These are phyloP conservation scores for Pezicula neosporulosa DNA, from an alignment of 2,329 filamentous ascomycete genomes.

Conservation along the genomic window DNA sequence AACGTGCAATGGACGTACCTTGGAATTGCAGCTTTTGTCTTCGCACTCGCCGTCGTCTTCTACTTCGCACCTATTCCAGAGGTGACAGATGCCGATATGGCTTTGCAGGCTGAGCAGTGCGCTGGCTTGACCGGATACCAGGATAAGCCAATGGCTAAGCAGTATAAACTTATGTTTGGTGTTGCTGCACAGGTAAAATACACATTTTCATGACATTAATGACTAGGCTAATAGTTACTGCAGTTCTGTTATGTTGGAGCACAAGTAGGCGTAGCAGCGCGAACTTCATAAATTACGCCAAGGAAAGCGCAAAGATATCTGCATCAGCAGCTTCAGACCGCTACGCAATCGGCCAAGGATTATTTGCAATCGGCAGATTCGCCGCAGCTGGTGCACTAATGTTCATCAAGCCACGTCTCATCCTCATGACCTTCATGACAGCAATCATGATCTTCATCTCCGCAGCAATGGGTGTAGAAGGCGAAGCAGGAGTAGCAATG, in stretches of 20 bases:
- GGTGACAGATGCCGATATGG: conserved; percentile 68
- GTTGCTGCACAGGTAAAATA: conserved; percentile 55
- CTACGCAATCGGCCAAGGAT: conserved; percentile 69
- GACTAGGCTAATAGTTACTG: too few species aligned
- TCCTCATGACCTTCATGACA: conserved; percentile 64
- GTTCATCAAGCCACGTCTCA: conserved; percentile 52
- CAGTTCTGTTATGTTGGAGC: conserved; percentile 71
- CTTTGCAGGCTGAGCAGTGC: conserved; percentile 1
- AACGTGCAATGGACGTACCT: conserved; percentile 76
- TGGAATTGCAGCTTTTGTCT: conserved; percentile 67
- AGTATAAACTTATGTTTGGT: conserved; percentile 73
- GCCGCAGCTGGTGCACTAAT: conserved; percentile 62
- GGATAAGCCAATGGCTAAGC: conserved; percentile 62
- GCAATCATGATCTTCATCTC: conserved; percentile 60
- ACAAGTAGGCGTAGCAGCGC: conserved; percentile 58
- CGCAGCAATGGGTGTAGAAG: conserved; percentile 42
- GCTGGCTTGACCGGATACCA: conserved; percentile 38
- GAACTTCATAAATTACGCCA: conserved; percentile 71
- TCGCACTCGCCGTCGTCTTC: conserved; percentile 60
- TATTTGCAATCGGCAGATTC: conserved; percentile 71
- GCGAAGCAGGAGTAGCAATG: conserved; percentile 50
- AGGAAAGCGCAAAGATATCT: conserved; percentile 47
- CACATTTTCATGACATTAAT: too few species aligned
- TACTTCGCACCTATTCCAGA: conserved; percentile 65
- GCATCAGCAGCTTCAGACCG: conserved; percentile 57